Evolutionary conservation across 352 stramenopile species (phyloP).

Genomic region (Phytopythium mirpurense): DNA sequence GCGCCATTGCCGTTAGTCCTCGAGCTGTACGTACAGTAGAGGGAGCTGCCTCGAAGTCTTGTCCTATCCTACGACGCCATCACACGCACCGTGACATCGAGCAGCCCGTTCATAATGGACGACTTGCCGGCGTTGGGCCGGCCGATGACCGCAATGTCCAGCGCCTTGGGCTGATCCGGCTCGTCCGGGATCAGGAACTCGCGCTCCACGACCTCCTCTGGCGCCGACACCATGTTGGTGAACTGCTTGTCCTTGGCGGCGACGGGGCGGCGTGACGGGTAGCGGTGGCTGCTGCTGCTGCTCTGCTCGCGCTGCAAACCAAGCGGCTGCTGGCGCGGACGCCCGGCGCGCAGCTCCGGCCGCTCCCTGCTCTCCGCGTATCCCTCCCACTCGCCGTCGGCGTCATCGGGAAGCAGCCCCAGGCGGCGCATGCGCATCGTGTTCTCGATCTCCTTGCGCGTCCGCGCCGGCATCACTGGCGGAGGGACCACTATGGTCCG

Average conservation of each 20-base stretch:
- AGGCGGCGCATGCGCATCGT: conserved; percentile 54
- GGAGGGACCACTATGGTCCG: conserved; percentile 26
- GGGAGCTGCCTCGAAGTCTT: too few species aligned
- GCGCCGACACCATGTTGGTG: conserved; percentile 49
- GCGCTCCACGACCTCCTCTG: conserved; percentile 60
- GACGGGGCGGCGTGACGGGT: conserved; percentile 31
- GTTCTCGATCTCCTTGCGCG: conserved; percentile 50
- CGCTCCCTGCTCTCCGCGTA: conserved; percentile 8
- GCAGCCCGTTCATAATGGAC: conserved; percentile 76
- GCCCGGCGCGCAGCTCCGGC: conserved; percentile 2
- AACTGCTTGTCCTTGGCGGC: conserved; percentile 65
- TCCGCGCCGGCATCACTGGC: conserved; percentile 26
- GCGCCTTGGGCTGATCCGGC: conserved; percentile 47
- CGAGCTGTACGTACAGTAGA: too few species aligned
- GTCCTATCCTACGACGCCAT: too few species aligned
- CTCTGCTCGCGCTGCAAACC: conserved; percentile 14
- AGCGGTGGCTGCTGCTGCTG: too few species aligned
- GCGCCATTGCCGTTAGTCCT: not conserved
- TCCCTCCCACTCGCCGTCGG: conserved; percentile 23
- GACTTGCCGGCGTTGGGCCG: conserved; percentile 87
- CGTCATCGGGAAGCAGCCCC: conserved; percentile 40
- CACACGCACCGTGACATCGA: conserved; percentile 63
- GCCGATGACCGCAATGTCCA: conserved; percentile 80
- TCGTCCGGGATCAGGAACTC: conserved; percentile 76
- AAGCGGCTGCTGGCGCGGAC: conserved; percentile 10